phyloP scores from a whole-genome alignment of 257 asterid species.

The Jasminum sambac region DNA sequence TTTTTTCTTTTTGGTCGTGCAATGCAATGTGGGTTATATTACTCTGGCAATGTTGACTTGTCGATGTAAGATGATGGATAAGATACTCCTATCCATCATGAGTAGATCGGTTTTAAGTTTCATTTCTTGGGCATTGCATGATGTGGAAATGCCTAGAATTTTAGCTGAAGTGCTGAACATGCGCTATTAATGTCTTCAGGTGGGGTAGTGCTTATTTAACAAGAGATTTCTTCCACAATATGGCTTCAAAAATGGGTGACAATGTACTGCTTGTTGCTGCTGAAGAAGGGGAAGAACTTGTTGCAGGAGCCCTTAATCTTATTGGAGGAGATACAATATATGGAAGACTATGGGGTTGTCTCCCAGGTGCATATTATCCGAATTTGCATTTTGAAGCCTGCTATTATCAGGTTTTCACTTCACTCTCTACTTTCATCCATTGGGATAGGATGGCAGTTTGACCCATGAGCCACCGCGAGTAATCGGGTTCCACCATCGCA shows the following conservation, averaged over 20 bases:
- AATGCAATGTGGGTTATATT: no score
- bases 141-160: constrained; percentile 10
- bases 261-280: constrained; percentile 78
- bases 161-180: constrained; percentile 18
- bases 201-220: constrained; percentile 97
- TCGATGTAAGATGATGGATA: no score
- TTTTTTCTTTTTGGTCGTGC: no score
- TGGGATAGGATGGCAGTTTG: not conserved
- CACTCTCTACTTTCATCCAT: constrained; percentile 1
- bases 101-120: no score
- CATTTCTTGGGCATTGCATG: not conserved
- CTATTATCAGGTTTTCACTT: constrained; percentile 78
- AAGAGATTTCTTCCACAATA: constrained; percentile 85
- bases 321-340: constrained; percentile 88
- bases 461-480: no score
- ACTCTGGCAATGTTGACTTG: no score
- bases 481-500: no score
- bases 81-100: no score
- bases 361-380: constrained; percentile 79
- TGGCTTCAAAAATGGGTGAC: constrained; percentile 95
- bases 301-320: constrained; percentile 92
- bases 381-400: constrained; percentile 95
- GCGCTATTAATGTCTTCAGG: constrained; percentile 43
- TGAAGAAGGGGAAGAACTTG: constrained; percentile 75
- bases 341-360: constrained; percentile 99